These are phyloP conservation scores for Colletotrichum sp. DNA, from an alignment of 2,329 filamentous ascomycete genomes.

Conservation along the genomic window DNA sequence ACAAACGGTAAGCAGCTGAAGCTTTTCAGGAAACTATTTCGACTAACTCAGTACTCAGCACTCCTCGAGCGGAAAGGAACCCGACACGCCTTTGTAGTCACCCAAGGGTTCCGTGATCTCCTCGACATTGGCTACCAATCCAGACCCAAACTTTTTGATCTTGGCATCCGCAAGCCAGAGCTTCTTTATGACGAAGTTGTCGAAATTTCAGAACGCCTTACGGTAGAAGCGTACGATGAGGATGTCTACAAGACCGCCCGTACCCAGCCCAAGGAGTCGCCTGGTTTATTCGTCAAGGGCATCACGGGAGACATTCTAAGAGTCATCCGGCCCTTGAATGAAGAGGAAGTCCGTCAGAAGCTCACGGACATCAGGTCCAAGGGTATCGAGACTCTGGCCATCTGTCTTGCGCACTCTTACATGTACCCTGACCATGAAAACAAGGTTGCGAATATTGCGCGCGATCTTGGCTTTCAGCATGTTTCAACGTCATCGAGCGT, in stretches of 20 bases:
- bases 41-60: too few species aligned
- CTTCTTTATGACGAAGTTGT: conserved; percentile 73
- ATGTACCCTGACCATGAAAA: conserved; percentile 68
- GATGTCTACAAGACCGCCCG: background rate
- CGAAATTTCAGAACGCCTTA: conserved; percentile 76
- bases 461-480: conserved; percentile 62
- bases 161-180: conserved; percentile 71
- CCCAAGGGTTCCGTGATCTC: conserved; percentile 69
- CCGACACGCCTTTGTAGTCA: conserved; percentile 68
- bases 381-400: conserved; percentile 69
- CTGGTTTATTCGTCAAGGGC: conserved; percentile 49
- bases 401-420: conserved; percentile 76
- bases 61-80: conserved; percentile 77
- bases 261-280: background rate
- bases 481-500: conserved; percentile 47
- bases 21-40: too few species aligned
- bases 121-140: conserved; percentile 77
- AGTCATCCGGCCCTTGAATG: conserved; percentile 62
- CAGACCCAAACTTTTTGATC: conserved; percentile 74
- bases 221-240: conserved; percentile 57
- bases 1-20: conserved; percentile 70
- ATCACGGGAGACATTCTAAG: conserved; percentile 72
- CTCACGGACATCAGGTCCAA: conserved; percentile 55
- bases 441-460: conserved; percentile 37
- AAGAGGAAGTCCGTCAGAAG: conserved; percentile 57